phyloP scores from a whole-genome alignment of 2,329 filamentous ascomycete genomes.

The Microsporum audouinii region DNA sequence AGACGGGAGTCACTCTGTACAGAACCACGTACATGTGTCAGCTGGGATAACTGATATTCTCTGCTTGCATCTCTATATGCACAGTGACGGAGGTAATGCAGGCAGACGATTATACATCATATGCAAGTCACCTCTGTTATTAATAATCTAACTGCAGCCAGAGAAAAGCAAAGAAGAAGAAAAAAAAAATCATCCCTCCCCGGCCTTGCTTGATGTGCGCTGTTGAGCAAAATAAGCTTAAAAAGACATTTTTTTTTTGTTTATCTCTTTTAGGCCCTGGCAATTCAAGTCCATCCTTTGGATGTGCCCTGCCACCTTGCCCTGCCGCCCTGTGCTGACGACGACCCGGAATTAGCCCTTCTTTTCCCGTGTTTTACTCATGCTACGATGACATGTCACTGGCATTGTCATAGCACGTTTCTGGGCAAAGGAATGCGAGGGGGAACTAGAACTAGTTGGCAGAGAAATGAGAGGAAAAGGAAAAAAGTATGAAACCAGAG shows the following conservation, averaged over 20 bases:
- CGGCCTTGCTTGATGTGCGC: not conserved
- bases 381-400: not conserved
- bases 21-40: not conserved
- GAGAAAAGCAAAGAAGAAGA: not conserved
- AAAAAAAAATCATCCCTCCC: not conserved
- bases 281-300: not conserved
- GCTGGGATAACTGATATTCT: not conserved
- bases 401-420: not conserved
- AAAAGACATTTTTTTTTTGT: slow-evolving; percentile 2
- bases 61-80: not conserved
- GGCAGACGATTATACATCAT: not conserved
- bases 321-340: not conserved
- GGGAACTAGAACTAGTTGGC: not conserved
- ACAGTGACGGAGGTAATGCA: not conserved
- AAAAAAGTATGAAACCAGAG: not conserved
- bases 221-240: slow-evolving; percentile 2
- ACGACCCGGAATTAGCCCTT: not conserved
- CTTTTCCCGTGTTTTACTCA: not conserved
- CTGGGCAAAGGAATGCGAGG: not conserved
- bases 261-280: not conserved
- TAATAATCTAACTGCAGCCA: not conserved
- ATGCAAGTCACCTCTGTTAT: not conserved
- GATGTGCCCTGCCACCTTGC: not conserved
- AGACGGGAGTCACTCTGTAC: not conserved
- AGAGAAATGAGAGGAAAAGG: not conserved